phyloP scores from a whole-genome alignment of 2,329 filamentous ascomycete species.

The Amesomyces nigricolor region DNA sequence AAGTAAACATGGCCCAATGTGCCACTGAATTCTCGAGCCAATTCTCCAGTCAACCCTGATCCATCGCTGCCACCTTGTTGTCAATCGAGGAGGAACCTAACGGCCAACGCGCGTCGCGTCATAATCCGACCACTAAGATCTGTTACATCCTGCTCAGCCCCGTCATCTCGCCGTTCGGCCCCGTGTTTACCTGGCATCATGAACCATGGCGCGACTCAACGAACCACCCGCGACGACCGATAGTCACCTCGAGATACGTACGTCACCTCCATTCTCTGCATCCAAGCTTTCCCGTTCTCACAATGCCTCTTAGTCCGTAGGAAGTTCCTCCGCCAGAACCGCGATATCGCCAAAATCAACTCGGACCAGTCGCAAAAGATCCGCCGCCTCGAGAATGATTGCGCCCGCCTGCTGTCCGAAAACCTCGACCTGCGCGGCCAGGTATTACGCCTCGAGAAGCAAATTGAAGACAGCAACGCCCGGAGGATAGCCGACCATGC shows the following conservation, averaged over 20 bases:
- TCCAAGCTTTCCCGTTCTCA: conserved; percentile 20
- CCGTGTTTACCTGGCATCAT: conserved; percentile 13
- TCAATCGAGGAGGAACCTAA: neutral
- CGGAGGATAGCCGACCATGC: conserved; percentile 60
- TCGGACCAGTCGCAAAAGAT: conserved; percentile 73
- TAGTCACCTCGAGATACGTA: conserved; percentile 65
- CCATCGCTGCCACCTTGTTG: conserved; percentile 1
- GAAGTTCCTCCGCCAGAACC: conserved; percentile 75
- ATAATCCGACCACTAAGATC: neutral
- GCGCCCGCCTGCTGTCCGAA: conserved; percentile 67
- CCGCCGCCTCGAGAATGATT: conserved; percentile 69
- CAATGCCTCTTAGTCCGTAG: conserved; percentile 55
- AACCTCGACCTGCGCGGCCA: conserved; percentile 69
- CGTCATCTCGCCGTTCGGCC: neutral
- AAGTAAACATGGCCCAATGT: conserved; percentile 27
- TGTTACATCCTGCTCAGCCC: neutral
- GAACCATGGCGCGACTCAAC: conserved; percentile 71
- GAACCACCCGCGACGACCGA: conserved; percentile 57
- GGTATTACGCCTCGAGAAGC: conserved; percentile 62
- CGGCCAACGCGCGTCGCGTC: conserved; percentile 5
- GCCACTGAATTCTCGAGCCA: conserved; percentile 11
- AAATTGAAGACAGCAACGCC: conserved; percentile 56
- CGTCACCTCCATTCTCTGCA: conserved; percentile 33
- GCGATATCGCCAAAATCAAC: conserved; percentile 75
- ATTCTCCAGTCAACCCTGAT: conserved; percentile 17